A percentile compares a stretch with the other conserved stretches of the same genome.
Evolutionary conservation across 441 rosid genomes (phyloP).

Genomic region (Eutrema salsugineum): DNA sequence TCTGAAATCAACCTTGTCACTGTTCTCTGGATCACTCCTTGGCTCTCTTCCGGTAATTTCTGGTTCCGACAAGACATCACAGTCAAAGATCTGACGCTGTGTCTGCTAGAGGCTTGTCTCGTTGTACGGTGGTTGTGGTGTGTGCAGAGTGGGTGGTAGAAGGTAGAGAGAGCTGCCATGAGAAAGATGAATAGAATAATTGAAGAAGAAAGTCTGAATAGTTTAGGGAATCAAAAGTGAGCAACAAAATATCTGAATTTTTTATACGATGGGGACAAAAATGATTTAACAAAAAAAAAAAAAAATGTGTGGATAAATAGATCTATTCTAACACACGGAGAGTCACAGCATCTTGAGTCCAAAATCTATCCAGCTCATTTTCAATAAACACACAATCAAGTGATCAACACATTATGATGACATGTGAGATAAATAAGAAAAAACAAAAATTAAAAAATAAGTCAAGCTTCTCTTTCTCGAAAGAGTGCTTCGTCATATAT

Average conservation of each 20-base stretch:
- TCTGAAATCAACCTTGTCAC: constrained; percentile 5
- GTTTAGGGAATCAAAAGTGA: constrained; percentile 3
- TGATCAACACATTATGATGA: too few species aligned
- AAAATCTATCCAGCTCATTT: background rate
- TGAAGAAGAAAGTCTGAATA: background rate
- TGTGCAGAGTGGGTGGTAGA: constrained; percentile 27
- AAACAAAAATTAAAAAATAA: background rate
- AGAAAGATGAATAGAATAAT: constrained; percentile 18
- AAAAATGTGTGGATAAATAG: constrained; percentile 19
- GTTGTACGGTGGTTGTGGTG: constrained; percentile 20
- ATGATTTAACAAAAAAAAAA: background rate
- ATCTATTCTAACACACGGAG: constrained; percentile 1
- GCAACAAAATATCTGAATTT: constrained; percentile 4
- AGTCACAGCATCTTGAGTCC: background rate
- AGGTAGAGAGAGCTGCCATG: constrained; percentile 55
- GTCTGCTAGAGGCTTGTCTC: constrained; percentile 20
- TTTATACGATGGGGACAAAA: constrained; percentile 12
- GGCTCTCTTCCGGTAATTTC: constrained; percentile 28
- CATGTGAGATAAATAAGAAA: constrained; percentile 15
- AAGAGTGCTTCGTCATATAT: background rate
- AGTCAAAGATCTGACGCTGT: constrained; percentile 15
- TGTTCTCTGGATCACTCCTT: constrained; percentile 25
- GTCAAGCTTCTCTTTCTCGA: background rate
- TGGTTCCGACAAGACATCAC: constrained; percentile 36
- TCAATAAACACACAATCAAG: background rate